Conservation (phyloP, 495 filamentous ascomycete genomes). For the Podospora pseudopauciseta region DNA sequence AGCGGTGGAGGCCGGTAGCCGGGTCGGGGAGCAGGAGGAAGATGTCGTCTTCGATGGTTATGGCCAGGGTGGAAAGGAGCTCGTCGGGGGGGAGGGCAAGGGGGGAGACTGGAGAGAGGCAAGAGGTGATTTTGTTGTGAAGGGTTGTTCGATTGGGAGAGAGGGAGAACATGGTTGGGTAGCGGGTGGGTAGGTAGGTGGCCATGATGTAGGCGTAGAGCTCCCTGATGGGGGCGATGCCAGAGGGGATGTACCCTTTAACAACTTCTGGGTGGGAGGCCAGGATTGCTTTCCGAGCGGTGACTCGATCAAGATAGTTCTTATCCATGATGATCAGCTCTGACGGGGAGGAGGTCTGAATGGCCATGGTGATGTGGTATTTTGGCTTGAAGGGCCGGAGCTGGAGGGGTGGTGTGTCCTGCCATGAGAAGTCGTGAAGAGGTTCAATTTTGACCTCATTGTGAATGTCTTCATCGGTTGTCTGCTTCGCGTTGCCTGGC, state of each 20-base stretch:
- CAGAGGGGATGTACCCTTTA: conserved; percentile 43
- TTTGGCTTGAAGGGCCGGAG: conserved; percentile 67
- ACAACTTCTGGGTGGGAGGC: conserved; percentile 46
- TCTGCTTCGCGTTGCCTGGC: not conserved
- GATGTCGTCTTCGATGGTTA: conserved; percentile 71
- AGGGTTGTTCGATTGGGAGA: conserved; percentile 29
- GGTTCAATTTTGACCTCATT: conserved; percentile 50
- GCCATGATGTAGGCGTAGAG: conserved; percentile 61
- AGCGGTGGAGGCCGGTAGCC: conserved; percentile 48
- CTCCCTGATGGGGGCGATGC: conserved; percentile 54
- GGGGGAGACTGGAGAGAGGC: conserved; percentile 40
- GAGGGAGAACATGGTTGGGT: conserved; percentile 58
- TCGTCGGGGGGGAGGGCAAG: conserved; percentile 25
- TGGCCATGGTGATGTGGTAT: conserved; percentile 67
- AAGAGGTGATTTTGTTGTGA: conserved; percentile 46
- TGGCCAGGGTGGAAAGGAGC: conserved; percentile 50
- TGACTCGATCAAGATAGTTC: conserved; percentile 58
- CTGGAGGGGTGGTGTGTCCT: conserved; percentile 54
- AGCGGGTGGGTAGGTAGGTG: conserved; percentile 63
- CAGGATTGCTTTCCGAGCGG: conserved; percentile 51
- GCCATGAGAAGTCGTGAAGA: conserved; percentile 58
- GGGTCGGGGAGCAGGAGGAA: conserved; percentile 60
- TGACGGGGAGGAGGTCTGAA: conserved; percentile 51
- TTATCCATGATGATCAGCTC: conserved; percentile 64
- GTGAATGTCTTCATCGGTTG: conserved; percentile 61